phyloP scores from a whole-genome alignment of 108 stramenopile species.

The Cyclotella cryptica region DNA sequence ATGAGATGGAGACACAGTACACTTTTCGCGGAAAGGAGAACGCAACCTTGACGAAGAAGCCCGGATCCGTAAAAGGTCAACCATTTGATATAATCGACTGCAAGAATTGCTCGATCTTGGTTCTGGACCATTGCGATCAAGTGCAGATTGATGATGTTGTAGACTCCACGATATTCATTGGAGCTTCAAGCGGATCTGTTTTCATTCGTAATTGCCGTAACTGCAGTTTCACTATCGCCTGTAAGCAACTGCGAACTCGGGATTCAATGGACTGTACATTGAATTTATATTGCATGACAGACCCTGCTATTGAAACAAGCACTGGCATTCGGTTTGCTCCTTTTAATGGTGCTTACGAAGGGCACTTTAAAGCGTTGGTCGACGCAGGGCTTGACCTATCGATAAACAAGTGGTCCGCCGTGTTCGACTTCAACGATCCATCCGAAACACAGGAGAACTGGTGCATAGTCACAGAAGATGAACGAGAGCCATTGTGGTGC shows the following conservation, averaged over 20 bases:
- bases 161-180: conserved; percentile 76
- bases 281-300: conserved; percentile 78
- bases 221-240: conserved; percentile 75
- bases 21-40: conserved; percentile 61
- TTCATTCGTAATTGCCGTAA: conserved; percentile 77
- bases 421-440: conserved; percentile 86
- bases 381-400: conserved; percentile 57
- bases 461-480: conserved; percentile 27
- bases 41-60: conserved; percentile 58
- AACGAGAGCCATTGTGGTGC: conserved; percentile 38
- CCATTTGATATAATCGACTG: conserved; percentile 73
- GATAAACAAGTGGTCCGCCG: conserved; percentile 69
- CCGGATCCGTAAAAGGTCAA: conserved; percentile 72
- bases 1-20: conserved; percentile 81
- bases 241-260: conserved; percentile 80
- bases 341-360: conserved; percentile 75
- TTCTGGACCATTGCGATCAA: conserved; percentile 74
- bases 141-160: conserved; percentile 72
- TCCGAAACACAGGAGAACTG: conserved; percentile 48
- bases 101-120: conserved; percentile 53
- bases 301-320: conserved; percentile 81
- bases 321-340: conserved; percentile 59
- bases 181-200: conserved; percentile 72
- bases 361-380: conserved; percentile 46
- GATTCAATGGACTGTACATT: conserved; percentile 77